Base-by-base conservation (phyloP, 2,329 filamentous ascomycete genomes). In the Phaeosphaeriaceae sp. region DNA sequence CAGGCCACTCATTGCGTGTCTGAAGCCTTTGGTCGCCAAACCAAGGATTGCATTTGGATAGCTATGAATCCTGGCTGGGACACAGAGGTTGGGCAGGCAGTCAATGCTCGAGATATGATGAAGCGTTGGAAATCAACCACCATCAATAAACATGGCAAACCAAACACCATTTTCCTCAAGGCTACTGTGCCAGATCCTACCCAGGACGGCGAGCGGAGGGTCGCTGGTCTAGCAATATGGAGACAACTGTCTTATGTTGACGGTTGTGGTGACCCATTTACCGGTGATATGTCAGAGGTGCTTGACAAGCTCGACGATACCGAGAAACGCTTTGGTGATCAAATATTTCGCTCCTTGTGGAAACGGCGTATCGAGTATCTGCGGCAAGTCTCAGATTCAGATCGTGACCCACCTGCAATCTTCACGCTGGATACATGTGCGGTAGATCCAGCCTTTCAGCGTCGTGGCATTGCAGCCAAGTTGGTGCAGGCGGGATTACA, bases 151-250 rank as follows among this genome's bases (percentile, higher is more conserved):
- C 54, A 74, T 29, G 79, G 80, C n/a, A 61, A 76, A 7, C 73
- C 74, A 1, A 83, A 81, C 59, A 79, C 76, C 1, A 45, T 83
- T 1, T 83, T 81, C 52, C 71, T 85, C 51, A 83, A 83, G 52
- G 83, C 81, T 1, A 83, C 78, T 0, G 38, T 83, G 1, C 70
- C 73, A 1, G 57, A 74, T 2, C 66, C 71, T 1, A 44, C 50
- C 1, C 59, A 60, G 2, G 43, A 56, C 7, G 55, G 44, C 35
- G 47, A 68, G 39, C 56, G 58, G 4, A 54, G 50, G 30, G 71
- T 83, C n/a, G 82, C 72, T 8, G 83, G 83, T 13, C 50, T 81
- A 21, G 81, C 83, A 2, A 78, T 84, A 46, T 86, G 83, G 83
- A 59, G 72, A 7, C 83, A 85, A 54, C 64, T 73, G 0, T 84